Base-by-base conservation (phyloP, 1,284 basidiomycete genomes). In the Leccinum huronense region DNA sequence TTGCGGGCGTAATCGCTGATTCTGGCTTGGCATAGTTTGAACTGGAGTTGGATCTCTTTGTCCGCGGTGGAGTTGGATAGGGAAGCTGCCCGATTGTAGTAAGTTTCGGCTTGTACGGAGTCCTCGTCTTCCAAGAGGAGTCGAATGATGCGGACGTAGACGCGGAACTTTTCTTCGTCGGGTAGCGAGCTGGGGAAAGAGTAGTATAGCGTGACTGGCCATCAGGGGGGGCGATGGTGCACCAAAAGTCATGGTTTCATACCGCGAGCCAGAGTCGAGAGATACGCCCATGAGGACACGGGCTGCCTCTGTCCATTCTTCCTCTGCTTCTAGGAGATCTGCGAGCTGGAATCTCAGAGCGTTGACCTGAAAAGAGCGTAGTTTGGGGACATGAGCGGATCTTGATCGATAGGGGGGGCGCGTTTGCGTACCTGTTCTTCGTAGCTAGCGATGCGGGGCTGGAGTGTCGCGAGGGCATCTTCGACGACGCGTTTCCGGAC, bases 71-170 rank as follows among this genome's bases (percentile, higher is more conserved):
- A 86, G 74, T 94, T 91, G 40, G 94, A 88, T 33, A 98, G 84
- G 45, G 95, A 84, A 10, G 93, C 92, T n/a, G 97, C 97, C 60
- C 97, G 91, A 72, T 96, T 97, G 76, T 97, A 95, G 77, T 95
- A 98, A 6, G 93, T 91, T 75, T 99, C 97, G 45, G 97, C 97
- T 75, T 93, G 91, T 0, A 94, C 91, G 1, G 92, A 91, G 71
- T 97, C 94, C 73, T 95, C 94, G 51, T 97, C 96, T 81, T 98
- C 96, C 42, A 99, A 84, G n/a, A 97, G 84, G 4, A 99, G 84
- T 23, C 97, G 89, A 42, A 98, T 93, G 69, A 99, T 97, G 62
- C 95, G 91, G 66, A 99, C 90, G 75, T 98, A 97, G 53, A 97
- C 85, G 23, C 86, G 85, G 38, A 98, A 86, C 78, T 95, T 97